These are phyloP conservation scores for Solanum neorickii DNA, from an alignment of 257 asterid species.

Conservation along the genomic window DNA sequence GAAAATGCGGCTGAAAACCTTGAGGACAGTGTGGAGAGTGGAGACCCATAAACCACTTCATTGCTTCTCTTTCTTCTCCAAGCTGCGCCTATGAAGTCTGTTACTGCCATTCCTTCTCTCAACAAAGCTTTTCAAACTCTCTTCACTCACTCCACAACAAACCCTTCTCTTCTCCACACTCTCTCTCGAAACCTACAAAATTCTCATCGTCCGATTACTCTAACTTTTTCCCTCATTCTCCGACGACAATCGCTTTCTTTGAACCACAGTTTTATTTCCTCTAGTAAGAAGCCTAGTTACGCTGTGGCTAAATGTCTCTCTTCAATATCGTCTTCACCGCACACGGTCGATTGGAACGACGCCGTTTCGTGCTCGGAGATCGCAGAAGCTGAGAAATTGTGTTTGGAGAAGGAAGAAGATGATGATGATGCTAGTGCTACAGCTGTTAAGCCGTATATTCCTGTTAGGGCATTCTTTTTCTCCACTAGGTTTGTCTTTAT, in stretches of 20 bases:
- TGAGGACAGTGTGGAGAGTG: neutral
- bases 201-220: neutral
- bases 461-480: conserved; percentile 90
- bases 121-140: conserved; percentile 7
- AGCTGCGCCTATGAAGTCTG: neutral
- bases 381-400: conserved; percentile 10
- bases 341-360: conserved; percentile 39
- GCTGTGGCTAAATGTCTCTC: conserved; percentile 34
- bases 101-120: neutral
- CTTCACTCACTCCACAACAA: conserved; percentile 5
- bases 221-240: conserved; percentile 1
- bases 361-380: conserved; percentile 19
- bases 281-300: conserved; percentile 13
- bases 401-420: conserved; percentile 28
- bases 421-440: conserved; percentile 17
- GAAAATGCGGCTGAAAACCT: neutral
- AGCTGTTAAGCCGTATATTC: conserved; percentile 29
- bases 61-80: neutral
- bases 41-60: neutral
- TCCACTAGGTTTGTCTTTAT: conserved; percentile 54
- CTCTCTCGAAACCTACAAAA: neutral
- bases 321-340: conserved; percentile 34
- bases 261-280: conserved; percentile 7
- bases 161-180: neutral
- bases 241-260: neutral